Evolutionary conservation across 768 basidiomycete species (phyloP).

Genomic region (Daedaleopsis sinensis): DNA sequence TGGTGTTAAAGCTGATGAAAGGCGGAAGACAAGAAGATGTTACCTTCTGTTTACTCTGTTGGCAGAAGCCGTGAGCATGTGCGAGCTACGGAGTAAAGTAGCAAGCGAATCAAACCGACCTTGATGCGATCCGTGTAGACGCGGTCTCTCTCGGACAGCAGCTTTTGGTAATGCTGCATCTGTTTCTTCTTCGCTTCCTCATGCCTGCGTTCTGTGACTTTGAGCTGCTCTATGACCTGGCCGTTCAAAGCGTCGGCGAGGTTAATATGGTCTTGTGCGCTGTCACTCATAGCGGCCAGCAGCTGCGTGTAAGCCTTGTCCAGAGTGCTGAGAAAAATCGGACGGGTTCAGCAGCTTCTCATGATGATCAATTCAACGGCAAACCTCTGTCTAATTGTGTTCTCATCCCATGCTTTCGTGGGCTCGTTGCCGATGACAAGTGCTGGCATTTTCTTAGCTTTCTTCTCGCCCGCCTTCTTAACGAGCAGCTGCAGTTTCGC

Average conservation of each 20-base stretch:
- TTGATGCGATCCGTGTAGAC: conserved; percentile 69
- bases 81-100: conserved; percentile 6
- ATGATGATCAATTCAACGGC: conserved; percentile 1
- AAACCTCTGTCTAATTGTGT: conserved; percentile 59
- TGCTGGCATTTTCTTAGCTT: conserved; percentile 53
- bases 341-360: not conserved
- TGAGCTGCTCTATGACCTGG: conserved; percentile 68
- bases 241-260: conserved; percentile 62
- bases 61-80: not conserved
- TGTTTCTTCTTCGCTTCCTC: conserved; percentile 78
- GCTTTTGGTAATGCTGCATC: conserved; percentile 68
- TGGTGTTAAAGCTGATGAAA: not conserved
- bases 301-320: conserved; percentile 70
- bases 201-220: conserved; percentile 58
- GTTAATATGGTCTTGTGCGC: conserved; percentile 70
- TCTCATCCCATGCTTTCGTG: conserved; percentile 60
- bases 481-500: conserved; percentile 65
- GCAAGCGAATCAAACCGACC: conserved; percentile 41
- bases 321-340: conserved; percentile 57
- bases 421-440: conserved; percentile 72
- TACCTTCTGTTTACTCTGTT: conserved; percentile 69
- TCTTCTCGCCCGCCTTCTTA: conserved; percentile 74
- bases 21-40: conserved; percentile 2
- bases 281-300: conserved; percentile 57
- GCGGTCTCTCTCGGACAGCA: conserved; percentile 71